Base-by-base conservation (phyloP, 2,329 filamentous ascomycete species). In the Aureobasidium sp. region DNA sequence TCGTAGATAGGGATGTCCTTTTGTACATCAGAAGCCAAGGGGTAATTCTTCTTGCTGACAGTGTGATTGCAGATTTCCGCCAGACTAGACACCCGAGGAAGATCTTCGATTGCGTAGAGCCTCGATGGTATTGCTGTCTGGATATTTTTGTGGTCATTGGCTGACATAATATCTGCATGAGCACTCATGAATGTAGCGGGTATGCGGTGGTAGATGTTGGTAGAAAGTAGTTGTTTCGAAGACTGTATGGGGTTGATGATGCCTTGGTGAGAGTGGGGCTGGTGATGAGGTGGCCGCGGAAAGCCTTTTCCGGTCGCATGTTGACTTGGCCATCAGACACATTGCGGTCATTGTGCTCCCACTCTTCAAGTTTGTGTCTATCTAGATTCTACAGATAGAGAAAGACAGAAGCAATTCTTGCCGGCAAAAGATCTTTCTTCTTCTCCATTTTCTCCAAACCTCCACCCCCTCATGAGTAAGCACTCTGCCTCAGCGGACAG, bases 1-100 rank as follows among this genome's bases (percentile, higher is more conserved):
- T 81, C 71, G 71, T 86, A 86, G 64, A 85, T 77, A 0, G 84
- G 83, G 3, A 86, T 75, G 65, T 84, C 84, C 42, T 76, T 71
- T 25, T 76, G 60, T 27, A 84, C 72, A 4, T 70, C 64, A 7
- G 68, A 68, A 0, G 81, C 77, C 0, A 83, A 75, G 0, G 82
- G 81, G 62, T 84, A 86, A 3, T 73, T 67, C 12, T 82, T 31
- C 82, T 71, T 2, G 68, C 66, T 63, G 75, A 72, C 15, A 48
- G 45, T 36, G 34, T 34, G 7, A 11, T 27, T 11, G 48, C 48
- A 45, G 48, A 62, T 49, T 6, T 39, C 15, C 37, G 29, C 42
- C 5, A 48, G 20, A 6, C 41, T 44, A 0, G 42, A 39, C 1
- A 59, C 42, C 22, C 39, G 20, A 14, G 31, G 42, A 15, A 34